Conservation (phyloP, 306 rosid genomes). For the Vigna mungo region DNA sequence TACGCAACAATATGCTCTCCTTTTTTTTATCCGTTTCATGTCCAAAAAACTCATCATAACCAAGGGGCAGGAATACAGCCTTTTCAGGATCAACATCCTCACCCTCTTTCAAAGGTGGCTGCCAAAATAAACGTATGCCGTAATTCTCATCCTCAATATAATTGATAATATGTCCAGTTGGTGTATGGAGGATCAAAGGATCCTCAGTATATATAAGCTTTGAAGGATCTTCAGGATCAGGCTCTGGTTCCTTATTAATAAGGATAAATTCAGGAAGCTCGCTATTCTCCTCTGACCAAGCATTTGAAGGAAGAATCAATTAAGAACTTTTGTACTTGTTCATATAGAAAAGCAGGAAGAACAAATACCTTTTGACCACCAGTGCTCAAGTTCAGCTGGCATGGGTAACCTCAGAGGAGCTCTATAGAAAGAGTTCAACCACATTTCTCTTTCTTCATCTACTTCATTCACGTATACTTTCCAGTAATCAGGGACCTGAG, state of each 20-base stretch:
- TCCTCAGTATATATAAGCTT: constrained; percentile 68
- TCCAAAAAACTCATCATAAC: constrained; percentile 87
- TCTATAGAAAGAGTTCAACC: constrained; percentile 95
- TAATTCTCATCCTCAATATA: constrained; percentile 79
- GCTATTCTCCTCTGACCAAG: constrained; percentile 63
- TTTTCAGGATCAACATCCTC: constrained; percentile 76
- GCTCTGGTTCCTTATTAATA: constrained; percentile 81
- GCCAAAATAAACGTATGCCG: constrained; percentile 91
- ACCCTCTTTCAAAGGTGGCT: constrained; percentile 71
- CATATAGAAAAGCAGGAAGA: background rate
- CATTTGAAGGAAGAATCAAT: constrained; percentile 45
- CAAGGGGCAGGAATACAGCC: constrained; percentile 78
- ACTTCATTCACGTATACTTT: constrained; percentile 84
- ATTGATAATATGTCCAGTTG: constrained; percentile 78
- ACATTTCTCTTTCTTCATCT: constrained; percentile 94
- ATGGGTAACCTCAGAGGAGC: constrained; percentile 93
- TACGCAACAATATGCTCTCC: constrained; percentile 49
- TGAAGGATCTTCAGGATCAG: constrained; percentile 92
- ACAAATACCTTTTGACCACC: constrained; percentile 80
- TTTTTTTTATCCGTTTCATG: constrained; percentile 24
- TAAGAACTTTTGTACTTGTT: constrained; percentile 19
- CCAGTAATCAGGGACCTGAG: constrained; percentile 96
- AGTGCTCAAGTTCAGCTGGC: constrained; percentile 97
- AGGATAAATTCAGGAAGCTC: constrained; percentile 79
- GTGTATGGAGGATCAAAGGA: constrained; percentile 90